Conservation (phyloP, 108 stramenopile species). For the Cyclotella baltica region DNA sequence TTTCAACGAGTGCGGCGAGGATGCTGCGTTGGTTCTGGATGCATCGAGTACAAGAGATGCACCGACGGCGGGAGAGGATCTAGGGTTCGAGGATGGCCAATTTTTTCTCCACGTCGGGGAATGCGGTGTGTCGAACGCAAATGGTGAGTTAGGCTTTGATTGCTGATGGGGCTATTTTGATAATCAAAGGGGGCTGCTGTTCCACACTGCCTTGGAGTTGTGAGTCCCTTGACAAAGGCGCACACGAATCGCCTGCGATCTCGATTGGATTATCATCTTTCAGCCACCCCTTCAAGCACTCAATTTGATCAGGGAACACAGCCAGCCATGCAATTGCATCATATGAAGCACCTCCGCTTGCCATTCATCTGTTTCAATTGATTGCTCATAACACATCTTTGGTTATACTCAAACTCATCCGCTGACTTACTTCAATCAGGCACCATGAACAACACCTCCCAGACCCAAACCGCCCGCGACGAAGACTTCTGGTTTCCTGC, state of each 20-base stretch:
- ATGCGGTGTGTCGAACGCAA: not conserved
- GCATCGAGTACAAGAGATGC: not conserved
- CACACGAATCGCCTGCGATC: too few species aligned
- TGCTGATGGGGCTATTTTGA: too few species aligned
- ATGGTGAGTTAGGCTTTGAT: too few species aligned
- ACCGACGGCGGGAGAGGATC: not conserved
- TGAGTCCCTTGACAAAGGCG: too few species aligned
- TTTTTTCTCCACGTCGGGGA: not conserved
- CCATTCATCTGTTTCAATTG: not conserved
- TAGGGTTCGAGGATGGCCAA: not conserved
- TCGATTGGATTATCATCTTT: too few species aligned
- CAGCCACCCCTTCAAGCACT: too few species aligned
- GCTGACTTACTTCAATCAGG: not conserved
- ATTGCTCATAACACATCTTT: not conserved
- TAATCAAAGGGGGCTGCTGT: too few species aligned
- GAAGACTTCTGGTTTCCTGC: not conserved
- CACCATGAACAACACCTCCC: not conserved
- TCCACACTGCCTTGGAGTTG: too few species aligned
- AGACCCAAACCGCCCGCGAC: not conserved
- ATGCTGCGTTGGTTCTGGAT: not conserved
- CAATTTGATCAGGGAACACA: not conserved
- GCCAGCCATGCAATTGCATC: not conserved
- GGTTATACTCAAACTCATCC: not conserved
- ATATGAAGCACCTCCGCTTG: too few species aligned
- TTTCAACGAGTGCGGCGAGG: conserved; percentile 1